These are phyloP conservation scores for Globisporangium acanthophoron DNA, from an alignment of 352 stramenopile genomes.

Conservation along the genomic window DNA sequence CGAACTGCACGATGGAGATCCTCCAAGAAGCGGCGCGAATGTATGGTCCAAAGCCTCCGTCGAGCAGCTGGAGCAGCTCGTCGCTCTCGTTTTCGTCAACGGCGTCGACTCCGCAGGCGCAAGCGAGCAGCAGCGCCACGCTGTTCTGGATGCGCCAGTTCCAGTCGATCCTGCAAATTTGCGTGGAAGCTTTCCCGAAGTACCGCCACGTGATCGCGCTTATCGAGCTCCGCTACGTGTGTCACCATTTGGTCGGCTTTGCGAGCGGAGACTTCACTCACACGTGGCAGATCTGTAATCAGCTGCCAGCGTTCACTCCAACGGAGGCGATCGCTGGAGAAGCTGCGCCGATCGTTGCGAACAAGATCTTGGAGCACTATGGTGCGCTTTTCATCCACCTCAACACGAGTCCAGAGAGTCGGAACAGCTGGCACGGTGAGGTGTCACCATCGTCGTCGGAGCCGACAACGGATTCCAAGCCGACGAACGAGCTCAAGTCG, in stretches of 20 bases:
- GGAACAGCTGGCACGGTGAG: conserved; percentile 25
- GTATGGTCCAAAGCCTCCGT: conserved; percentile 46
- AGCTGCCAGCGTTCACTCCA: conserved; percentile 38
- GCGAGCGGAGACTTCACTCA: conserved; percentile 54
- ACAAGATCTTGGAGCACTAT: conserved; percentile 78
- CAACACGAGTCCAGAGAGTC: conserved; percentile 50
- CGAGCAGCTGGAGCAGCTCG: conserved; percentile 12
- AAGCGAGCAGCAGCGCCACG: conserved; percentile 35
- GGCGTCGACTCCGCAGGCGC: conserved; percentile 28
- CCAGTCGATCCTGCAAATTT: conserved; percentile 61
- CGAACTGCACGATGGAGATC: conserved; percentile 61
- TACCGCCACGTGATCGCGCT: conserved; percentile 61
- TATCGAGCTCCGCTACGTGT: conserved; percentile 79
- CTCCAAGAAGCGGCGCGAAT: conserved; percentile 68
- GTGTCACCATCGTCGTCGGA: conserved; percentile 12
- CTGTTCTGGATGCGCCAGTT: conserved; percentile 83
- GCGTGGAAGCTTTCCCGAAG: conserved; percentile 59
- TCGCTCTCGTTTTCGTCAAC: conserved; percentile 34
- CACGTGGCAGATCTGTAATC: conserved; percentile 73
- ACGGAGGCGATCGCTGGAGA: conserved; percentile 50
- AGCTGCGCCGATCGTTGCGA: conserved; percentile 54
- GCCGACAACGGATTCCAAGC: neutral
- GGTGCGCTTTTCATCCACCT: conserved; percentile 53
- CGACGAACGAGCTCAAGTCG: conserved; percentile 7
- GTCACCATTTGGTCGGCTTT: conserved; percentile 70